Evolutionary conservation across 2,329 filamentous ascomycete genomes (phyloP).

Genomic region (Sclerotinia sclerotiorum): DNA sequence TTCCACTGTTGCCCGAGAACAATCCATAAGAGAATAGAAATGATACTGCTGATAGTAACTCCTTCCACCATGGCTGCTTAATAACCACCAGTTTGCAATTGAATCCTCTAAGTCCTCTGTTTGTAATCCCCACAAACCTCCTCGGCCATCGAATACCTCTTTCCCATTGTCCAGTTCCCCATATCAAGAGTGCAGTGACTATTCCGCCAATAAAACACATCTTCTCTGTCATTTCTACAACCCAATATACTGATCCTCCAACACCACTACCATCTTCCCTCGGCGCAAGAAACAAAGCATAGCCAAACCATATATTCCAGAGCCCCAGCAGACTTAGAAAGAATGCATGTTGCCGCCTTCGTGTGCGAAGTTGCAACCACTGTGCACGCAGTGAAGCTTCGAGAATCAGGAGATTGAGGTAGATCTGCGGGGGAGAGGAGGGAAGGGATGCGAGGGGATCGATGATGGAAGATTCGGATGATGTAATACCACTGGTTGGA

Average conservation of each 20-base stretch:
- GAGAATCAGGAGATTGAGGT: slow-evolving; percentile 95
- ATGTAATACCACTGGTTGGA: slow-evolving; percentile 44
- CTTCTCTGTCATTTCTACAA: slow-evolving; percentile 85
- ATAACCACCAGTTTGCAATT: slow-evolving; percentile 96
- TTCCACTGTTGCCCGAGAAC: slow-evolving; percentile 66
- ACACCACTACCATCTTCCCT: slow-evolving; percentile 89
- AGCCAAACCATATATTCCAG: slow-evolving; percentile 84
- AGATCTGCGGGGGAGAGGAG: slow-evolving; percentile 59
- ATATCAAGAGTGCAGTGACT: slow-evolving; percentile 82
- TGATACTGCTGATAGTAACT: slow-evolving; percentile 67
- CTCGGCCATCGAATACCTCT: slow-evolving; percentile 91
- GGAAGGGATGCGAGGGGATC: slow-evolving; percentile 41
- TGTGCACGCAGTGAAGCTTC: slow-evolving; percentile 91
- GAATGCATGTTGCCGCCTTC: slow-evolving; percentile 88
- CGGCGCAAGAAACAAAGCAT: slow-evolving; percentile 91
- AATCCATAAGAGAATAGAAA: slow-evolving; percentile 78
- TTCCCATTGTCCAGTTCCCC: slow-evolving; percentile 96
- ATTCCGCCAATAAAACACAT: slow-evolving; percentile 89
- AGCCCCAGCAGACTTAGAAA: slow-evolving; percentile 76
- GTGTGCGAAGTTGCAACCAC: slow-evolving; percentile 84
- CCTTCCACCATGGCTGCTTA: slow-evolving; percentile 77
- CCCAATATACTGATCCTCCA: slow-evolving; percentile 94
- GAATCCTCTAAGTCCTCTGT: slow-evolving; percentile 85
- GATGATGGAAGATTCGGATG: slow-evolving; percentile 35
- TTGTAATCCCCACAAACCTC: slow-evolving; percentile 85